Evolutionary conservation across 2,329 filamentous ascomycete species (phyloP), one percentile per base, ranked within the genome.

Genomic region (Penicillium sp.): DNA sequence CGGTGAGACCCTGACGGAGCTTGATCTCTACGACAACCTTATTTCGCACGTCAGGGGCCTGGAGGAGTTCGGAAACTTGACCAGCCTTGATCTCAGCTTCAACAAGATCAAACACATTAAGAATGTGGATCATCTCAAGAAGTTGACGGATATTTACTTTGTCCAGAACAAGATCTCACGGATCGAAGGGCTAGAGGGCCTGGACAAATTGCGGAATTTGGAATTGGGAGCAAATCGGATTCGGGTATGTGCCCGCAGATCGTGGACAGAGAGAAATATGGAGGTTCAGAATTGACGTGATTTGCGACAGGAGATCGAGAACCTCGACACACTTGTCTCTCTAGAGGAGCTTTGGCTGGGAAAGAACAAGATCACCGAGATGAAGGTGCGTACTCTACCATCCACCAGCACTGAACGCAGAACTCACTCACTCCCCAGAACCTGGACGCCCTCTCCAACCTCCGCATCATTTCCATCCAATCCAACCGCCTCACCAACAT

Each of bases 61-160:
- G 49, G 93, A 97, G 57, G 82, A 87, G 49, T 86, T 97, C 59
- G 86, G 84, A 13, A 84, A 90, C 63, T 85, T 99, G 57, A 92
- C 85, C 6, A 89, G 82, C 59, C 86, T 99, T 57, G 95, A 99
- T 75, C 83, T 99, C 55, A 96, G 91, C 76, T 99, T 97, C 85
- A 99, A 99, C 83, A 98, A 98, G 82, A 94, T 99, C 81, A 97
- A 97, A 77, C 93, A 97, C 78, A 96, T 99, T 81, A 97, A 96
- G 78, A 88, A 94, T 71, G 81, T 98, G 66, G 84, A 85, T 60
- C 90, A 94, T 70, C 81, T 99, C 61, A 89, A 81, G 25, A 84
- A 92, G 57, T 84, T 98, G 59, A 89, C 84, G 64, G 92, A 98
- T 68, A 76, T 99, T 3, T 99, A 90, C 76, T 91, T 99, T 69